Percentiles rank a stretch among this genome's conserved stretches.
phyloP scores from a whole-genome alignment of 2,329 filamentous ascomycete genomes.

The Sclerotinia glacialis region DNA sequence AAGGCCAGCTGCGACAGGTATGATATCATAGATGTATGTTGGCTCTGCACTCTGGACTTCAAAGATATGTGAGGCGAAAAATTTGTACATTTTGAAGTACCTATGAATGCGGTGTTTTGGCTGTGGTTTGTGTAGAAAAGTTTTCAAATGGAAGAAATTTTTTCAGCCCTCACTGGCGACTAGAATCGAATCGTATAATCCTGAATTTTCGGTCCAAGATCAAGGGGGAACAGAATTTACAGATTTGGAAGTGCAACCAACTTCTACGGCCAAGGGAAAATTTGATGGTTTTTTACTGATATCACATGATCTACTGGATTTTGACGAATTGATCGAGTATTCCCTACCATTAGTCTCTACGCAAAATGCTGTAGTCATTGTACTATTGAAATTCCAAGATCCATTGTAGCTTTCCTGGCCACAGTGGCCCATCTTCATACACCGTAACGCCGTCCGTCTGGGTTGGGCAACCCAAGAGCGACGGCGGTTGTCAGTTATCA shows the following conservation, averaged over 20 bases:
- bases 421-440: background rate
- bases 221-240: background rate
- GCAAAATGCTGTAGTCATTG: background rate
- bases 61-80: conserved; percentile 32
- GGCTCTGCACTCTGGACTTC: conserved; percentile 33
- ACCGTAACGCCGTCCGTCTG: too few species aligned
- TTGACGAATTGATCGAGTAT: background rate
- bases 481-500: conserved; percentile 3
- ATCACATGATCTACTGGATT: conserved; percentile 15
- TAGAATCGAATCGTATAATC: background rate
- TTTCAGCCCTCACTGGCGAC: conserved; percentile 3
- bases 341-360: background rate
- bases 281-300: background rate
- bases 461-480: background rate
- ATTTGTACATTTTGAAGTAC: conserved; percentile 39
- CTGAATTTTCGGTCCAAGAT: background rate
- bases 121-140: conserved; percentile 3
- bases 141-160: conserved; percentile 7
- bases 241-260: background rate
- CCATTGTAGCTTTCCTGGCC: background rate
- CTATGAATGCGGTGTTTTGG: conserved; percentile 27
- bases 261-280: background rate
- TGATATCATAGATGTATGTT: conserved; percentile 47
- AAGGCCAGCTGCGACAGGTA: conserved; percentile 34
- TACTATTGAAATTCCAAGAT: background rate